Evolutionary conservation across 768 basidiomycete species (phyloP), one percentile per base, ranked within the genome.

Genomic region (Termitomyces eurrhizus): DNA sequence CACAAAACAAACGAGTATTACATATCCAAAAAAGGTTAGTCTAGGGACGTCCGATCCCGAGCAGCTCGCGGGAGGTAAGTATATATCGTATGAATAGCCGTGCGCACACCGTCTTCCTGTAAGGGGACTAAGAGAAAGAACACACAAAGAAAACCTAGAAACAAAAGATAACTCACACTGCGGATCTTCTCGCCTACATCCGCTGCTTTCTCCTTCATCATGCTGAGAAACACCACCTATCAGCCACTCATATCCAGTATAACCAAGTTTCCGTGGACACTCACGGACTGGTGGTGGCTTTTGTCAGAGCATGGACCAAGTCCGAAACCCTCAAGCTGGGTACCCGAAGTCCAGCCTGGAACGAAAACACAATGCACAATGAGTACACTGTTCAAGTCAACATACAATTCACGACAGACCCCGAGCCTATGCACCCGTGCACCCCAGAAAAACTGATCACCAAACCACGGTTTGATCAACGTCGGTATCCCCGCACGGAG

Each of bases 391-490:
- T 14, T 48, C 8, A 21, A 21, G 39, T 14, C n/a, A 41, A 41
- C 13, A 58, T 21, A n/a, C 18, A 32, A 56, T 58, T 41, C 52
- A 69, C 11, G 1, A 52, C 81, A 52, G 60, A 84, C 86, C 51
- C 83, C 86, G 24, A 89, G 78, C 61, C 80, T 80, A 63, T 86
- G 83, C 18, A 88, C 84, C n/a, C 85, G 72, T 6, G 78, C 76
- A 2, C 83, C 85, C 86, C 86, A 86, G 70, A 86, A 86, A 66
- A 76, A 85, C 64, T 87, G 85, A 65, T 86, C 85, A 16, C 86
- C 87, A 66, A 88, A 89, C 83, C 83, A 89, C 1, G 87, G 86
- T 64, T 83, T 84, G 67, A 89, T 88, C 60, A 88, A 64, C 1
- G 87, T 89, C 2, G 87, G 87, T 36, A 87, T 77, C 1, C 86